These are phyloP conservation scores for Phytophthora colocasiae DNA, from an alignment of 352 stramenopile species.

Conservation along the genomic window DNA sequence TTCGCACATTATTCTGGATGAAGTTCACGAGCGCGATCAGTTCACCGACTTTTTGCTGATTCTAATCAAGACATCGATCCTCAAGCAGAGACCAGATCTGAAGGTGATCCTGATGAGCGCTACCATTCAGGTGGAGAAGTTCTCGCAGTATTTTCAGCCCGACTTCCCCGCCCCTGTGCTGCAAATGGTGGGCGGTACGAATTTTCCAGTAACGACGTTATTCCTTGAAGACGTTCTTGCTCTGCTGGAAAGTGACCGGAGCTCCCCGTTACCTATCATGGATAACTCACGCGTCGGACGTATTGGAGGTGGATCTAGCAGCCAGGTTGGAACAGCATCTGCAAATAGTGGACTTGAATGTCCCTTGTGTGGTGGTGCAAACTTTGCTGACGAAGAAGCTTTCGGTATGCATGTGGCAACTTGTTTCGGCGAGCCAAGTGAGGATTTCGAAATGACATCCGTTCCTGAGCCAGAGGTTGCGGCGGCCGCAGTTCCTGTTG, in stretches of 20 bases:
- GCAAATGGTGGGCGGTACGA: slow-evolving; percentile 85
- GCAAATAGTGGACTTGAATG: slow-evolving; percentile 60
- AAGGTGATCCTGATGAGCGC: slow-evolving; percentile 96
- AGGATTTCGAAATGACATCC: slow-evolving; percentile 13
- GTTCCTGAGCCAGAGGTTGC: slow-evolving; percentile 17
- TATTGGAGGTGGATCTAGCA: slow-evolving; percentile 9
- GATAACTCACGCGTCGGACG: slow-evolving; percentile 22
- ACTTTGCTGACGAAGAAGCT: slow-evolving; percentile 83
- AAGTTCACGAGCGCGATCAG: slow-evolving; percentile 96
- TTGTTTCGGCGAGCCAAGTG: slow-evolving; percentile 68
- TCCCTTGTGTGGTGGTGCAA: slow-evolving; percentile 77
- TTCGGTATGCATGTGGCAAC: slow-evolving; percentile 89
- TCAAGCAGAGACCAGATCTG: slow-evolving; percentile 82
- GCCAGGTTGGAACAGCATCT: background rate
- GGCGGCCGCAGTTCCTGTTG: slow-evolving; percentile 23
- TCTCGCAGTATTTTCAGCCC: slow-evolving; percentile 92
- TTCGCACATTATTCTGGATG: slow-evolving; percentile 96
- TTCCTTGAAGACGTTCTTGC: slow-evolving; percentile 92
- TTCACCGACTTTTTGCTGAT: slow-evolving; percentile 98
- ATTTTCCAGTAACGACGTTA: slow-evolving; percentile 92
- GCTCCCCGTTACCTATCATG: slow-evolving; percentile 38
- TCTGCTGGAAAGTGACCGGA: slow-evolving; percentile 49
- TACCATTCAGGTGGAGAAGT: slow-evolving; percentile 95
- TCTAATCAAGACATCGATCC: slow-evolving; percentile 89
- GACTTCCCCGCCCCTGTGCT: slow-evolving; percentile 73